A percentile compares a stretch with the other conserved stretches of the same genome.
phyloP scores from a whole-genome alignment of 1,284 basidiomycete species.

The Farysia itapuensis region DNA sequence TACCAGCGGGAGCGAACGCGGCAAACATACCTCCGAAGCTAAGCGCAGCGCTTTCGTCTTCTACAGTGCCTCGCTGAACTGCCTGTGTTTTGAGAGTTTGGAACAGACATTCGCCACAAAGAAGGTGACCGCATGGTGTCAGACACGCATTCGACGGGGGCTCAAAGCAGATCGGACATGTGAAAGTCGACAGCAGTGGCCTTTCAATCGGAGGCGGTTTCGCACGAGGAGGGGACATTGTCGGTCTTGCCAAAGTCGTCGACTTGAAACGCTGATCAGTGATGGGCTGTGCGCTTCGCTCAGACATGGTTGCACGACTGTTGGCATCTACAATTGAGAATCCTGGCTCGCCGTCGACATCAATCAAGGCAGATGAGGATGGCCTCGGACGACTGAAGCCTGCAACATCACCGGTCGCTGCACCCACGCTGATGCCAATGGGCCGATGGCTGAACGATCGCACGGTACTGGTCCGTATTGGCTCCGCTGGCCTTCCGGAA shows the following conservation, averaged over 20 bases:
- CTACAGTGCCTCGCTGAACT: conserved; percentile 22
- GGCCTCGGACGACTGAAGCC: neutral
- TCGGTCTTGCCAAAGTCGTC: conserved; percentile 21
- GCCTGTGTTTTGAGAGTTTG: conserved; percentile 44
- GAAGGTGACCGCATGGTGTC: conserved; percentile 54
- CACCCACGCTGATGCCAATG: conserved; percentile 20
- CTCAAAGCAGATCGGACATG: conserved; percentile 54
- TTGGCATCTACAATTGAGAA: too few relatives aligned
- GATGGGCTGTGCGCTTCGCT: conserved; percentile 20
- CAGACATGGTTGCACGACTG: neutral
- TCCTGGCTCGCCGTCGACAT: too few relatives aligned
- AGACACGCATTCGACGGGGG: conserved; percentile 33
- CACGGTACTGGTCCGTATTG: too few relatives aligned
- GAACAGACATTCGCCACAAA: conserved; percentile 52
- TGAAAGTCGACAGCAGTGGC: conserved; percentile 41
- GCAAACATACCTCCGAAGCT: conserved; percentile 13
- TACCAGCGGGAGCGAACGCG: conserved; percentile 15
- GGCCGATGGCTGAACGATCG: neutral
- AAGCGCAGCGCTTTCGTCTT: conserved; percentile 18
- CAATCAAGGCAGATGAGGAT: neutral
- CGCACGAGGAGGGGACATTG: conserved; percentile 22
- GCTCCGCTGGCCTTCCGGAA: conserved; percentile 3
- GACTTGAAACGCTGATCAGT: conserved; percentile 21
- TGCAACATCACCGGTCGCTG: conserved; percentile 14
- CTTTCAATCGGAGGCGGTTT: conserved; percentile 38